Conservation (phyloP, 768 basidiomycete species). For the Butyriboletus loyo region DNA sequence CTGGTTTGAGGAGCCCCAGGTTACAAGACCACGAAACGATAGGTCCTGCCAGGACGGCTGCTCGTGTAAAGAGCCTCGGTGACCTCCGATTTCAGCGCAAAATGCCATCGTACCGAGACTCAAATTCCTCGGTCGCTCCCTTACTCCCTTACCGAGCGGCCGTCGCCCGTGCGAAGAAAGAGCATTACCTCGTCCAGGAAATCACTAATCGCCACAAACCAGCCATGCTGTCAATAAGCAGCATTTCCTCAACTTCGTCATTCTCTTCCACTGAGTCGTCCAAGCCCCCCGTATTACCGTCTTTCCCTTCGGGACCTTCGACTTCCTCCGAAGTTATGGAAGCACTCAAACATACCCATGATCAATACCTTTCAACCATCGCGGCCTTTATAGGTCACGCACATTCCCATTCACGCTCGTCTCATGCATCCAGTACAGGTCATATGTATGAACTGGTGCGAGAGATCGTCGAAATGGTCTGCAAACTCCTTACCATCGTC, state of each 20-base stretch:
- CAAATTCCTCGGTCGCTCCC: constrained; percentile 34
- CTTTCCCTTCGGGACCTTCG: constrained; percentile 72
- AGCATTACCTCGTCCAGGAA: constrained; percentile 39
- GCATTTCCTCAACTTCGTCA: constrained; percentile 68
- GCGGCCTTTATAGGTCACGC: constrained; percentile 98
- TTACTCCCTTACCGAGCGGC: constrained; percentile 33
- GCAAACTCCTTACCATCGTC: constrained; percentile 86
- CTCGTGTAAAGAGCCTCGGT: constrained; percentile 52
- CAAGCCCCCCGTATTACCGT: constrained; percentile 41
- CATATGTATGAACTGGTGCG: constrained; percentile 94
- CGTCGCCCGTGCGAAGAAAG: constrained; percentile 33
- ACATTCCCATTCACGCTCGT: constrained; percentile 85
- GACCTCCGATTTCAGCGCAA: constrained; percentile 42
- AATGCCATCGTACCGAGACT: constrained; percentile 35
- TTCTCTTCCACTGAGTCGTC: constrained; percentile 61
- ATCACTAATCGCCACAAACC: constrained; percentile 41
- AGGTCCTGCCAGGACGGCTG: constrained; percentile 27
- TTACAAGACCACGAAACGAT: constrained; percentile 22
- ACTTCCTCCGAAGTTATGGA: constrained; percentile 68
- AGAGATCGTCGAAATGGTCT: constrained; percentile 91
- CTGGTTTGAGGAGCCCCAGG: constrained; percentile 34
- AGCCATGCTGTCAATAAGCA: constrained; percentile 57
- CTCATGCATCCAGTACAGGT: constrained; percentile 91
- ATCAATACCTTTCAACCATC: constrained; percentile 88
- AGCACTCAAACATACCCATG: constrained; percentile 79